Evolutionary conservation across 371 early-diverging fungal genomes (phyloP), one percentile per base, ranked within the genome.

Genomic region (Phascolomyces articulosus): DNA sequence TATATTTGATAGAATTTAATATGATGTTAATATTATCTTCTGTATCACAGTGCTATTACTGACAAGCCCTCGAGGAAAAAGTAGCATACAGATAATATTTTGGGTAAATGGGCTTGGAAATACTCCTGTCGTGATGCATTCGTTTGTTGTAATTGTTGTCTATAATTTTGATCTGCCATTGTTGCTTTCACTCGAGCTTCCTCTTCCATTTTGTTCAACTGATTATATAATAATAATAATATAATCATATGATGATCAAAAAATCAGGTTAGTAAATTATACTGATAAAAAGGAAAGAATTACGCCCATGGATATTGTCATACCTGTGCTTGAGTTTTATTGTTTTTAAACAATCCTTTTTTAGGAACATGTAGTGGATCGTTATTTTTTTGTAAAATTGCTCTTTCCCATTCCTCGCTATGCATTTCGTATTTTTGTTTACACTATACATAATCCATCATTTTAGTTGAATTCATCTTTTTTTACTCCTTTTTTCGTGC

Each of bases 331-430:
- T 78, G 74, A 8, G 84, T 83, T 60, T 84, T 75, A 58, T 77
- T 77, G 47, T 80, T 80, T 62, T 82, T 75, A 66, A 89, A 85
- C 34, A 87, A 61, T 26, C 77, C 81, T 69, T 87, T 87, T 71
- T 87, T 78, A 38, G 75, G 56, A 40, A 78, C 62, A 21, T 75
- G 71, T 11, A 78, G 40, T 16, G 87, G 78, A 58, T 89, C 85
- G 63, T 79, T 78, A 63, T 81, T 83, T 70, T 87, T 85, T 78
- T 89, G 87, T 29, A 89, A 69, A 27, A 93, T 82, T 7, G 91
- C 78, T 15, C 87, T 80, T 62, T 93, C 92, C 93, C 93, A 93
- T 47, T 92, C 93, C 64, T 92, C 93, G 24, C 90, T 91, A 13
- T 82, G 69, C 9, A 76, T 44, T 56, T 93, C 93, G 74, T 91